phyloP scores from a whole-genome alignment of 768 basidiomycete species.

The Tricholomella constricta region DNA sequence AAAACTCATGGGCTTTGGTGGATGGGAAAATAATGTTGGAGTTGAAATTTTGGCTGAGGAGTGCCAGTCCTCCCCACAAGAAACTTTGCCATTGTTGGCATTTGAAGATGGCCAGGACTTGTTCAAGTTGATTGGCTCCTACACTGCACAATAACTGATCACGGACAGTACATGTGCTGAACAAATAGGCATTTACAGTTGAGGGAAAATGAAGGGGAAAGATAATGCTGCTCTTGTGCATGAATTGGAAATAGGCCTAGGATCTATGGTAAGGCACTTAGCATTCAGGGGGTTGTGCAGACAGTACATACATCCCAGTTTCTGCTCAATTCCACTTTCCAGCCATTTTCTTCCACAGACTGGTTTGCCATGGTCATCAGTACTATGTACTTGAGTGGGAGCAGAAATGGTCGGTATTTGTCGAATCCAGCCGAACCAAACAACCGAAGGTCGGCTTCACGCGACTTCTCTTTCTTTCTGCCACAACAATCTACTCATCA shows the following conservation, averaged over 20 bases:
- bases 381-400: background rate
- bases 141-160: constrained; percentile 39
- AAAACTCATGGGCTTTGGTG: too few species aligned
- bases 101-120: constrained; percentile 66
- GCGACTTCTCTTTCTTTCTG: background rate
- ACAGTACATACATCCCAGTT: constrained; percentile 41
- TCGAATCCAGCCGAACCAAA: constrained; percentile 7
- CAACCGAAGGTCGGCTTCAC: background rate
- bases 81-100: constrained; percentile 60
- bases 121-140: constrained; percentile 49
- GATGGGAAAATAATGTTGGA: too few species aligned
- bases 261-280: constrained; percentile 42
- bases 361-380: constrained; percentile 6
- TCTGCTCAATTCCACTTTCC: constrained; percentile 25
- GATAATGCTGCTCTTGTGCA: constrained; percentile 79
- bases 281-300: background rate
- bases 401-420: constrained; percentile 11
- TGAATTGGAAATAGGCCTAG: constrained; percentile 85
- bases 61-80: constrained; percentile 53
- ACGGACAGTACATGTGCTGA: constrained; percentile 3
- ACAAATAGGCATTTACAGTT: constrained; percentile 44
- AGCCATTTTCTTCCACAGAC: constrained; percentile 1
- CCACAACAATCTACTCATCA: constrained; percentile 24
- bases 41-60: too few species aligned
- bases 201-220: constrained; percentile 78